Conservation (phyloP, 352 stramenopile genomes). For the Phytophthora europaea region DNA sequence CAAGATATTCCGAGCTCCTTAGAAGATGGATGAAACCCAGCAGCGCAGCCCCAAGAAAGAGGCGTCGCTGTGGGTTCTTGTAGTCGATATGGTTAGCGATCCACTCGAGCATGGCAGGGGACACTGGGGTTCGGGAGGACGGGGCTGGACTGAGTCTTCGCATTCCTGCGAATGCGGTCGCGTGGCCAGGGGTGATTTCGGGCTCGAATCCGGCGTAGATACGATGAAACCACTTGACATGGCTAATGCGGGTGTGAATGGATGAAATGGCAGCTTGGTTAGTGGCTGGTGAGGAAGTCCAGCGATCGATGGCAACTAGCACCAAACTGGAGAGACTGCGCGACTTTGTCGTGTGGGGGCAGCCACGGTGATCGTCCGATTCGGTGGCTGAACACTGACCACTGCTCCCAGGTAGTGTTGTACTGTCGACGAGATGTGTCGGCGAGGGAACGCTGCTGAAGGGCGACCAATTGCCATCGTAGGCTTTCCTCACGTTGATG, state of each 20-base stretch:
- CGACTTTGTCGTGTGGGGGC: not conserved
- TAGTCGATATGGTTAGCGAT: constrained; percentile 1
- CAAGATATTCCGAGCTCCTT: constrained; percentile 28
- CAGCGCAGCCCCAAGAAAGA: constrained; percentile 36
- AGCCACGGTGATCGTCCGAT: constrained; percentile 19
- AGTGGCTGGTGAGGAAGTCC: not conserved
- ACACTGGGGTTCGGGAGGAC: not conserved
- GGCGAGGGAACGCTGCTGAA: constrained; percentile 13
- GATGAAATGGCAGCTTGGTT: not conserved
- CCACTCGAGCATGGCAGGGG: constrained; percentile 11
- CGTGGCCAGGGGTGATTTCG: not conserved
- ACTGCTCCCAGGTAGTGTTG: not conserved
- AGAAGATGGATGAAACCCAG: constrained; percentile 38
- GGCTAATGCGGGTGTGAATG: constrained; percentile 27
- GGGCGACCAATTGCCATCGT: constrained; percentile 1
- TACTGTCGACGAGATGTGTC: constrained; percentile 10
- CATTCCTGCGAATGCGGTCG: constrained; percentile 15
- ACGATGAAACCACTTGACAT: constrained; percentile 30
- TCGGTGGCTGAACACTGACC: not conserved
- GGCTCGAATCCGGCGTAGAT: constrained; percentile 5
- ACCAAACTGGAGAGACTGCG: constrained; percentile 27
- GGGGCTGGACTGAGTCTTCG: not conserved
- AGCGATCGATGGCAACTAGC: constrained; percentile 23
- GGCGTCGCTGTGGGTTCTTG: constrained; percentile 21
- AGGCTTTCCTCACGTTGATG: not conserved